phyloP scores from a whole-genome alignment of 768 basidiomycete genomes.

The Suillus cothurnatus region DNA sequence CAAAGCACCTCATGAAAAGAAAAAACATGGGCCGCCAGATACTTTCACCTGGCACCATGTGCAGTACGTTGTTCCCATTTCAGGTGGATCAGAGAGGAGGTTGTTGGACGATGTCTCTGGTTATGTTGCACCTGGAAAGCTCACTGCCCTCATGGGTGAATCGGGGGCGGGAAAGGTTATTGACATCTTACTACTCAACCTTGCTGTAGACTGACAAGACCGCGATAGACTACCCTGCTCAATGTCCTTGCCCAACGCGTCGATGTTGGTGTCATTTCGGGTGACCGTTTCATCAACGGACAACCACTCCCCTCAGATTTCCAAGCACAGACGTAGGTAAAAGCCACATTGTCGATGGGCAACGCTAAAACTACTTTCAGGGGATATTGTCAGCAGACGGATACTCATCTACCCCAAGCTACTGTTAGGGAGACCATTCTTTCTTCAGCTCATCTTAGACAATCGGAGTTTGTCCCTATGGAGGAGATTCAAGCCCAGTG shows the following conservation, averaged over 20 bases:
- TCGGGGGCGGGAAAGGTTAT: slow-evolving; percentile 50
- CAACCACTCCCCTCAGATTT: slow-evolving; percentile 48
- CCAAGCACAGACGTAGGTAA: slow-evolving; percentile 52
- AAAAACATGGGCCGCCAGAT: slow-evolving; percentile 40
- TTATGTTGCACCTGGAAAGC: slow-evolving; percentile 77
- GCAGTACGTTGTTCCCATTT: slow-evolving; percentile 55
- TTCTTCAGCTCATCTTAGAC: slow-evolving; percentile 80
- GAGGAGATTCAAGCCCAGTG: slow-evolving; percentile 82
- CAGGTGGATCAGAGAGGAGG: slow-evolving; percentile 40
- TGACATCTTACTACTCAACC: slow-evolving; percentile 20
- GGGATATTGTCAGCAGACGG: slow-evolving; percentile 87
- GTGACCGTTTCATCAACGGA: slow-evolving; percentile 49
- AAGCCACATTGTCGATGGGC: no score
- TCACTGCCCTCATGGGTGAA: slow-evolving; percentile 79
- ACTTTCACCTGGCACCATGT: slow-evolving; percentile 83
- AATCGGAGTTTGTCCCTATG: slow-evolving; percentile 62
- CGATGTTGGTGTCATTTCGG: slow-evolving; percentile 39
- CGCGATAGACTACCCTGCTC: slow-evolving; percentile 46
- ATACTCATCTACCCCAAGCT: slow-evolving; percentile 72
- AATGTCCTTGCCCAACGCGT: slow-evolving; percentile 48
- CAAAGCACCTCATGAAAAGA: slow-evolving; percentile 13
- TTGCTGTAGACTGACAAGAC: neutral
- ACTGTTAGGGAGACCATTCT: slow-evolving; percentile 81
- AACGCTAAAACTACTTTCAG: slow-evolving; percentile 33
- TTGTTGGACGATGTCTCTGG: slow-evolving; percentile 77